Percentiles rank a stretch among this genome's conserved stretches.
Conservation (phyloP, 345 rosid species). For the Hibiscus mutabilis region DNA sequence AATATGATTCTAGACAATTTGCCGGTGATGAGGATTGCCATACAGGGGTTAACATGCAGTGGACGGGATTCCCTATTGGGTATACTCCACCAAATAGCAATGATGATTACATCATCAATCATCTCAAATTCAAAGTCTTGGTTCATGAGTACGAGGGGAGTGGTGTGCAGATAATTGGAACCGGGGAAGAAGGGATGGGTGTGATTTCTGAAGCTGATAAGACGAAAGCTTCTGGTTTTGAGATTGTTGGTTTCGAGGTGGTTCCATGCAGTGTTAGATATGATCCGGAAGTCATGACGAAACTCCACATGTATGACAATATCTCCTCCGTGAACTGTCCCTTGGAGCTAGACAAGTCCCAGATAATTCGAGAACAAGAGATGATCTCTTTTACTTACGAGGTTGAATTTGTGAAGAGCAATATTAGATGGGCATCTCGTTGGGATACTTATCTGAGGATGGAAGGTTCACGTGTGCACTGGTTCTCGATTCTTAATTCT, state of each 20-base stretch:
- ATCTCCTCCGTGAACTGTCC: slow-evolving; percentile 57
- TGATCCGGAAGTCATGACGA: slow-evolving; percentile 49
- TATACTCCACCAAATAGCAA: slow-evolving; percentile 57
- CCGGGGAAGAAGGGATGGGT: slow-evolving; percentile 82
- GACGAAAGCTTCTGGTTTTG: slow-evolving; percentile 59
- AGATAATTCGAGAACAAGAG: slow-evolving; percentile 2
- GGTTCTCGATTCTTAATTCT: slow-evolving; percentile 79
- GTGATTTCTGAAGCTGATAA: slow-evolving; percentile 68
- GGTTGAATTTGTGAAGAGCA: background rate
- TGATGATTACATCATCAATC: slow-evolving; percentile 76
- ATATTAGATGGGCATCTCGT: slow-evolving; percentile 45
- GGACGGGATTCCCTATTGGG: slow-evolving; percentile 86
- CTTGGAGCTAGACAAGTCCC: slow-evolving; percentile 28
- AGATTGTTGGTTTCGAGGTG: slow-evolving; percentile 84
- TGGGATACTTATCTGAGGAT: slow-evolving; percentile 87
- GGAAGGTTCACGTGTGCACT: slow-evolving; percentile 83
- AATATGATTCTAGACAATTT: slow-evolving; percentile 80
- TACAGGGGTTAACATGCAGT: slow-evolving; percentile 65
- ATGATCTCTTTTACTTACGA: background rate
- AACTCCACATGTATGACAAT: slow-evolving; percentile 56
- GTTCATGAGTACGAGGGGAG: slow-evolving; percentile 72
- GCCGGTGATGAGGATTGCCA: slow-evolving; percentile 72
- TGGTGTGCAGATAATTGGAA: slow-evolving; percentile 72
- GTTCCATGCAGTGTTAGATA: slow-evolving; percentile 71
- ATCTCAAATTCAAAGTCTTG: slow-evolving; percentile 63